Base-by-base conservation (phyloP, 2,329 filamentous ascomycete species). In the Trichoderma lentiforme region DNA sequence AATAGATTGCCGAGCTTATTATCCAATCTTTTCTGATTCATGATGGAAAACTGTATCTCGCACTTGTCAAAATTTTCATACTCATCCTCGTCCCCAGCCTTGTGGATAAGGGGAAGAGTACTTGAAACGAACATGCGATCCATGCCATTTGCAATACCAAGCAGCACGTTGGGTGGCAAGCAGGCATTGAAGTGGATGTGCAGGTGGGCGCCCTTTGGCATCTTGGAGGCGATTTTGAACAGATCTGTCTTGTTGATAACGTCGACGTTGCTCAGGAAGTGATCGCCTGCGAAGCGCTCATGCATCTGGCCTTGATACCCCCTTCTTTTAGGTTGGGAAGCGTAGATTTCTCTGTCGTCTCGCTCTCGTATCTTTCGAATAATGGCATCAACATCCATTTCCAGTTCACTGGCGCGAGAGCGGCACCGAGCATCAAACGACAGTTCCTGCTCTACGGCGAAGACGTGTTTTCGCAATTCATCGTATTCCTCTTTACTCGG, bases 151-250 rank as follows among this genome's bases (percentile, higher is more conserved):
- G 83, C 88, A 75, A 84, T 83, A 28, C 83, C 80, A 14, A 94
- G 83, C 24, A 94, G 82, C 6, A 89, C 84, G 2, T 83, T 79
- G 11, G 91, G 90, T 15, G 84, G 82, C 5, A 94, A 82, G 73
- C 91, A 92, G n/a, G 92, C 87, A 78, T 94, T 94, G 84, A 93
- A 94, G 79, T 94, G 92, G 28, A 93, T 87, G 79, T 94, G 92
- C 28, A 94, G 83, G 77, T 94, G 90, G 0, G 87, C 87, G 3
- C 91, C 92, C 79, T 94, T 94, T 56, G 92, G 92, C 83, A 92
- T 87, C 71, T 79, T 77, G 36, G 82, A 82, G 6, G 89, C 87
- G 30, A 91, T 85, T 32, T 83, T 75, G 75, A 90, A 88, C 15
- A 94, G 77, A 57, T 82, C 80, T 9, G 91, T 92, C 61, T 84